phyloP scores from a whole-genome alignment of 257 asterid species.

The Handroanthus guayacan region DNA sequence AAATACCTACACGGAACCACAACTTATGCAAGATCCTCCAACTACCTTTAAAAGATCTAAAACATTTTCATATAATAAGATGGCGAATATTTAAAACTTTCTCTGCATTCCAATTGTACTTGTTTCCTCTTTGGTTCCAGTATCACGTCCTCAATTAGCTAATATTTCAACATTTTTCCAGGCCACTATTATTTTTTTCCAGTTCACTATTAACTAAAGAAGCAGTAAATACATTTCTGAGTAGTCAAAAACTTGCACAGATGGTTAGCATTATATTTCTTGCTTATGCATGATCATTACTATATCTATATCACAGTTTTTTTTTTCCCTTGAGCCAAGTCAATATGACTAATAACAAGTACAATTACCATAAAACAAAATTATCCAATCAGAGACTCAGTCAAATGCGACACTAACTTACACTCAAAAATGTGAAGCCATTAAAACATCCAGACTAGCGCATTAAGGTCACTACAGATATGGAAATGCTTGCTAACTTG shows the following conservation, averaged over 20 bases:
- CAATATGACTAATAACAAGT: conserved; percentile 4
- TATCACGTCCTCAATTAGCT: not conserved
- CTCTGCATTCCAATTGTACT: not conserved
- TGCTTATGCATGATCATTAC: not conserved
- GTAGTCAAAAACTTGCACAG: not conserved
- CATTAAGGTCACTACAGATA: not conserved
- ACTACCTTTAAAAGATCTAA: not conserved
- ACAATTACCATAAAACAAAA: not conserved
- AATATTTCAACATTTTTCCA: not conserved
- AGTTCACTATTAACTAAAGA: not conserved
- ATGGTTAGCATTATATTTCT: not conserved
- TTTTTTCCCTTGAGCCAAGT: too few species aligned
- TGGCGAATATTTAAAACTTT: not conserved
- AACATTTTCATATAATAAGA: not conserved
- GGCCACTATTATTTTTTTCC: not conserved
- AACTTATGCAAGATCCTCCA: not conserved
- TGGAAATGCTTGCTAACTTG: not conserved
- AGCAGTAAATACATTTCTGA: not conserved
- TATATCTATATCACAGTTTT: not conserved
- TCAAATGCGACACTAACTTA: not conserved
- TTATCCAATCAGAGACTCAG: not conserved
- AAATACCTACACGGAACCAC: not conserved
- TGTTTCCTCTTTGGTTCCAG: not conserved
- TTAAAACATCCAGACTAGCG: not conserved
- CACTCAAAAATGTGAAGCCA: not conserved